These are phyloP conservation scores for Citrus australasica DNA, from an alignment of 345 rosid genomes.

Conservation along the genomic window DNA sequence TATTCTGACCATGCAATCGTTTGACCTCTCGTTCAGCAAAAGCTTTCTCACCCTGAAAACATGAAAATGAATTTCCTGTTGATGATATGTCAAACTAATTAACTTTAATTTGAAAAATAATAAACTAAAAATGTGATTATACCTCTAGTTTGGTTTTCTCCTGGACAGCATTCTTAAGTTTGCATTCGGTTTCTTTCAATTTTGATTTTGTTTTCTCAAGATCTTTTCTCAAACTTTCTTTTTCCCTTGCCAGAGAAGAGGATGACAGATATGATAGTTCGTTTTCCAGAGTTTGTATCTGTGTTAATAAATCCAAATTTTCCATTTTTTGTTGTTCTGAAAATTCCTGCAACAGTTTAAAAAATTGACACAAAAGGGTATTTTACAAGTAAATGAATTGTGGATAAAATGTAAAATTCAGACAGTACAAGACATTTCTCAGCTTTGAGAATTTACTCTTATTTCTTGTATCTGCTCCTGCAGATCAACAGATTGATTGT, in stretches of 20 bases:
- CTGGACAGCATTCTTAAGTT: slow-evolving; percentile 78
- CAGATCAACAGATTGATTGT: slow-evolving; percentile 42
- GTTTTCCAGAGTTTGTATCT: slow-evolving; percentile 66
- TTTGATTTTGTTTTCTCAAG: slow-evolving; percentile 73
- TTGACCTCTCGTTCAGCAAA: slow-evolving; percentile 77
- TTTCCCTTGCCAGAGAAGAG: slow-evolving; percentile 66
- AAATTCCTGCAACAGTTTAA: slow-evolving; percentile 42
- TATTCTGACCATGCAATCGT: slow-evolving; percentile 65
- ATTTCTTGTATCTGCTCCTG: slow-evolving; percentile 49
- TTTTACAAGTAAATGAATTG: background rate
- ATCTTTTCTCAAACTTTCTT: slow-evolving; percentile 75
- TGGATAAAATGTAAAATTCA: background rate
- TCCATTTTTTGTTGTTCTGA: slow-evolving; percentile 51
- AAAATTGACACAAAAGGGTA: background rate
- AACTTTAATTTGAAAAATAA: slow-evolving; percentile 4
- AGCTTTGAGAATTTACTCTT: slow-evolving; percentile 40
- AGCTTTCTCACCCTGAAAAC: slow-evolving; percentile 77
- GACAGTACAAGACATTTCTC: slow-evolving; percentile 33
- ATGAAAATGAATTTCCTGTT: background rate
- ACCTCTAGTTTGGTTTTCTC: slow-evolving; percentile 99
- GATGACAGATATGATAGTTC: slow-evolving; percentile 62
- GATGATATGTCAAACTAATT: background rate
- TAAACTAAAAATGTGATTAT: background rate
- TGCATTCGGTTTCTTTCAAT: slow-evolving; percentile 81
- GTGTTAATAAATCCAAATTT: slow-evolving; percentile 47